These are phyloP conservation scores for Dalbergia cochinchinensis DNA, from an alignment of 306 rosid genomes.

Conservation along the genomic window DNA sequence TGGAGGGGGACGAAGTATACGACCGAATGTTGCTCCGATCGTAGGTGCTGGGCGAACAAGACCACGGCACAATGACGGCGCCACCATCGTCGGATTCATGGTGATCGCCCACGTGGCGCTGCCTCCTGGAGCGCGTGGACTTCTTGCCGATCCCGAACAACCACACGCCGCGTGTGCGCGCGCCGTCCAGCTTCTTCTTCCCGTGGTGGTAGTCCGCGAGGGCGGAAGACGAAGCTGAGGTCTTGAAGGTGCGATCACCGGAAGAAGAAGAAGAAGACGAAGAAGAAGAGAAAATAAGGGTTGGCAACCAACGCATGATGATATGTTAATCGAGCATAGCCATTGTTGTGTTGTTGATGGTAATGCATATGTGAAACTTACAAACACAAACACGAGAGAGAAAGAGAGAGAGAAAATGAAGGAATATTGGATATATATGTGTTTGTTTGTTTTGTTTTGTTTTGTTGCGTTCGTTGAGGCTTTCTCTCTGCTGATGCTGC, in stretches of 20 bases:
- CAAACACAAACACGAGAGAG: no score
- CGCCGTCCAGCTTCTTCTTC: constrained; percentile 18
- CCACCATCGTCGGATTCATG: constrained; percentile 32
- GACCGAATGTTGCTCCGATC: constrained; percentile 35
- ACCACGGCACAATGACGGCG: constrained; percentile 24
- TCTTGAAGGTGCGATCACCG: neutral
- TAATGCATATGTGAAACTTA: no score
- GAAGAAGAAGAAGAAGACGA: constrained; percentile 12
- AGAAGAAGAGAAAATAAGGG: constrained; percentile 59
- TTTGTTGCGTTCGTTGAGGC: no score
- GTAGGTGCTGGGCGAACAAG: constrained; percentile 34
- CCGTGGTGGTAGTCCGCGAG: neutral
- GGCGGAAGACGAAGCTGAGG: constrained; percentile 48
- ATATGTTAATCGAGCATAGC: neutral
- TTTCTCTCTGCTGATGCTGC: neutral
- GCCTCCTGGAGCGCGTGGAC: constrained; percentile 55
- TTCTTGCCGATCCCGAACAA: constrained; percentile 55
- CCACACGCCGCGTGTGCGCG: constrained; percentile 40
- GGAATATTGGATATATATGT: no score
- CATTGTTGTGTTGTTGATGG: neutral
- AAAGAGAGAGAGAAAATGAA: no score
- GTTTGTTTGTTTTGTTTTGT: no score
- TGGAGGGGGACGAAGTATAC: constrained; percentile 22
- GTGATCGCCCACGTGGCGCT: constrained; percentile 43
- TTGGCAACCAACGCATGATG: constrained; percentile 83